A percentile compares a stretch with the other conserved stretches of the same genome.
These are phyloP conservation scores for Syzygium aromaticum DNA, from an alignment of 345 rosid species.

Conservation along the genomic window DNA sequence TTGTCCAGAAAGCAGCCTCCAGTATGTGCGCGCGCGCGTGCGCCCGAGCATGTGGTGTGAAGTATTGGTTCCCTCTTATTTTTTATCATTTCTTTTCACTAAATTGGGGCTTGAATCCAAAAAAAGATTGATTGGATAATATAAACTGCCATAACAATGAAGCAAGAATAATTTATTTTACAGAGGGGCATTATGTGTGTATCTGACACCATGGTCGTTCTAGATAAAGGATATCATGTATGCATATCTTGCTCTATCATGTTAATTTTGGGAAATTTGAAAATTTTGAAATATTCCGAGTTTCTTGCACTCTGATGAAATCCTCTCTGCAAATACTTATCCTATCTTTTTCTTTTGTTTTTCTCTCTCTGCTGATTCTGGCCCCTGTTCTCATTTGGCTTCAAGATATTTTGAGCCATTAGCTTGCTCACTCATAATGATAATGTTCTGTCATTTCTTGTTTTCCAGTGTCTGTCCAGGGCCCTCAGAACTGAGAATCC, in stretches of 20 bases:
- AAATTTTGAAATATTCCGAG: not conserved
- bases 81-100: not conserved
- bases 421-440: not conserved
- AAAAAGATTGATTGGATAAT: not conserved
- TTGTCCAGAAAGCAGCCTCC: not conserved
- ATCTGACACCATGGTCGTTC: not conserved
- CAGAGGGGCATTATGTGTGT: not conserved
- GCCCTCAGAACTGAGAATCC: conserved; percentile 83
- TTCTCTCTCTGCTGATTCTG: not conserved
- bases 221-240: not conserved
- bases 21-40: not conserved
- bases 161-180: not conserved
- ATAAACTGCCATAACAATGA: not conserved
- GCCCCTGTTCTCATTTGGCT: not conserved
- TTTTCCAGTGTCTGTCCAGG: conserved; percentile 66
- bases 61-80: not conserved
- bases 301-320: not conserved
- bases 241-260: not conserved
- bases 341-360: not conserved
- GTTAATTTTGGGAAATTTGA: not conserved
- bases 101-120: not conserved
- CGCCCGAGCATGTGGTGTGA: not conserved
- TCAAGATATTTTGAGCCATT: not conserved
- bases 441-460: not conserved
- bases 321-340: not conserved